A percentile compares a stretch with the other conserved stretches of the same genome.
Evolutionary conservation across 2,329 filamentous ascomycete genomes (phyloP).

Genomic region (Ophiostoma sp.): DNA sequence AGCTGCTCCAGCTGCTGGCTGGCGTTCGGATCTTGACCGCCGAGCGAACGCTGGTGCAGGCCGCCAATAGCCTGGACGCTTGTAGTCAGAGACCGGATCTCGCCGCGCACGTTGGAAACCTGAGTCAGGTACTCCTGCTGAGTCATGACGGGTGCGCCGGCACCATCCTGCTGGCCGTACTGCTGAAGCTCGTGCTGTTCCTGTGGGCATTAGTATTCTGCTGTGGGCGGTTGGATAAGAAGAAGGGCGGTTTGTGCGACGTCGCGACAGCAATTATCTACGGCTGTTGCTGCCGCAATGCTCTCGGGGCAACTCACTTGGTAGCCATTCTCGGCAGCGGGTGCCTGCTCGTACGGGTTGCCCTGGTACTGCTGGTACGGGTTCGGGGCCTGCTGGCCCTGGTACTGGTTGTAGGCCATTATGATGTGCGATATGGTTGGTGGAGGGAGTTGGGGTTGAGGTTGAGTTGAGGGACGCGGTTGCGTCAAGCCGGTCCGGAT

Average conservation of each 20-base stretch:
- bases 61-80: conserved; percentile 63
- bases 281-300: neutral
- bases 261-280: neutral
- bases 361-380: conserved; percentile 35
- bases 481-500: conserved; percentile 11
- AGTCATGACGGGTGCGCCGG: conserved; percentile 42
- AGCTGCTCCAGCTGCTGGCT: conserved; percentile 59
- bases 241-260: neutral
- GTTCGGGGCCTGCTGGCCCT: conserved; percentile 23
- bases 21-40: conserved; percentile 55
- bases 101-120: conserved; percentile 60
- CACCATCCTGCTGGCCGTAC: conserved; percentile 28
- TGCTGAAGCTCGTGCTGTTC: conserved; percentile 52
- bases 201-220: conserved; percentile 28
- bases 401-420: conserved; percentile 60
- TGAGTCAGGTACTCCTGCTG: conserved; percentile 64
- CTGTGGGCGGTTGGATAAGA: neutral
- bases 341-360: conserved; percentile 58
- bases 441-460: neutral
- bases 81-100: conserved; percentile 61
- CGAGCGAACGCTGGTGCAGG: conserved; percentile 66
- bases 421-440: conserved; percentile 9
- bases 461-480: conserved; percentile 2
- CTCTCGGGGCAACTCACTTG: conserved; percentile 32
- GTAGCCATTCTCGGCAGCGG: conserved; percentile 45